Evolutionary conservation across 2,329 filamentous ascomycete genomes (phyloP), one percentile per base, ranked within the genome.

Genomic region (Malbranchea zuffiana): DNA sequence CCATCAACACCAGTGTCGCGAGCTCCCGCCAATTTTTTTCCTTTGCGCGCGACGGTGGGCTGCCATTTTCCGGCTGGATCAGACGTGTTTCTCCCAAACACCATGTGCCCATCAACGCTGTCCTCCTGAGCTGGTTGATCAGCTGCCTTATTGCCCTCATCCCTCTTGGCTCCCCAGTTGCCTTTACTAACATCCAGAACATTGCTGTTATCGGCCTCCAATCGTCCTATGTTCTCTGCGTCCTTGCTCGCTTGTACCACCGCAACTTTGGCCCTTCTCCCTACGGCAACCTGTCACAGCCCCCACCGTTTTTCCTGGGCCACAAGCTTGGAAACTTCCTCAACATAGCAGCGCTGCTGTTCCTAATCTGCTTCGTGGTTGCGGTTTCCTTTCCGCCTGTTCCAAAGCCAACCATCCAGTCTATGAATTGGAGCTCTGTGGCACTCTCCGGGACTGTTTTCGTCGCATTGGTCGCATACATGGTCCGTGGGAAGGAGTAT

Each of bases 21-120:
- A 70, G 73, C 0, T 75, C 72, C 1, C 64, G 72, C 6, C 66
- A 74, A 39, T 65, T 71, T 8, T 75, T 68, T 65, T 68, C 72
- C 0, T 75, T 75, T 50, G 59, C 62, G 3, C 56, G 62, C n/a
- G 62, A 66, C 39, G 46, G 51, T 13, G 62, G 62, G 3, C 38
- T 65, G 4, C 61, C 61, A 5, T 62, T 57, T 41, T 61, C 57
- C 12, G 35, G 43, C 0, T 61, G 58, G 39, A 59, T 65, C 11
- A 52, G 51, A 25, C 53, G 58, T 41, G 57, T 62, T 38, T 53
- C 50, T 16, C 56, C 53, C 2, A 48, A 47, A 20, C 57, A 50
- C 47, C 55, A 64, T 28, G 58, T 67, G 35, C 67, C 67, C 3
- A 56, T 69, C 4, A 61, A 68, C 33, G 59, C 66, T 1, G 64